Percentiles rank a stretch among this genome's conserved stretches.
These are phyloP conservation scores for Ambrosia artemisiifolia DNA, from an alignment of 129 eudicot genomes.

Conservation along the genomic window DNA sequence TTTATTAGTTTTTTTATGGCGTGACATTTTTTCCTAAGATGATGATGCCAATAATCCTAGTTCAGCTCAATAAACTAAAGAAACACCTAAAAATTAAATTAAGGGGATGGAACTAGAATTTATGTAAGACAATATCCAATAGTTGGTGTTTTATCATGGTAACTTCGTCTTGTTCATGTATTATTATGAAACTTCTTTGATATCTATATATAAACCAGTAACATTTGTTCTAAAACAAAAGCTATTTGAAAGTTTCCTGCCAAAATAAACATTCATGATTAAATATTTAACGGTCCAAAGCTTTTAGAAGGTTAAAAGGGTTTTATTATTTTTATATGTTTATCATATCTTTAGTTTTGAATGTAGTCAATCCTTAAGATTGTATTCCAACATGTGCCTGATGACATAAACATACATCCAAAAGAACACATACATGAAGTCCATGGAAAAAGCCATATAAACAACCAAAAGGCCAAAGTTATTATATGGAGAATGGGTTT, in stretches of 20 bases:
- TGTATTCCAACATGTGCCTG: background rate
- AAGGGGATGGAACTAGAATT: background rate
- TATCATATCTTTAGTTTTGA: background rate
- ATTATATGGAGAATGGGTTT: background rate
- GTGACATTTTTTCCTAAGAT: too few relatives aligned
- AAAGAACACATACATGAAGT: background rate
- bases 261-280: background rate
- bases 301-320: background rate
- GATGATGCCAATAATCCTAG: too few relatives aligned
- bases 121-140: background rate
- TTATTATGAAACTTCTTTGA: background rate
- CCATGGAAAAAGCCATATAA: background rate
- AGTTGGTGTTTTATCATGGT: background rate
- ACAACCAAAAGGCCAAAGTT: background rate
- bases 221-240: background rate
- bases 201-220: background rate
- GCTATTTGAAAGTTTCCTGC: background rate
- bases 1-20: too few relatives aligned
- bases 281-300: background rate
- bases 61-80: background rate
- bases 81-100: too few relatives aligned
- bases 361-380: conserved; percentile 2
- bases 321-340: background rate
- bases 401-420: conserved; percentile 6
- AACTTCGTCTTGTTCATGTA: background rate